Evolutionary conservation across 2,329 filamentous ascomycete species (phyloP).

Genomic region (Xylariaceae sp.): DNA sequence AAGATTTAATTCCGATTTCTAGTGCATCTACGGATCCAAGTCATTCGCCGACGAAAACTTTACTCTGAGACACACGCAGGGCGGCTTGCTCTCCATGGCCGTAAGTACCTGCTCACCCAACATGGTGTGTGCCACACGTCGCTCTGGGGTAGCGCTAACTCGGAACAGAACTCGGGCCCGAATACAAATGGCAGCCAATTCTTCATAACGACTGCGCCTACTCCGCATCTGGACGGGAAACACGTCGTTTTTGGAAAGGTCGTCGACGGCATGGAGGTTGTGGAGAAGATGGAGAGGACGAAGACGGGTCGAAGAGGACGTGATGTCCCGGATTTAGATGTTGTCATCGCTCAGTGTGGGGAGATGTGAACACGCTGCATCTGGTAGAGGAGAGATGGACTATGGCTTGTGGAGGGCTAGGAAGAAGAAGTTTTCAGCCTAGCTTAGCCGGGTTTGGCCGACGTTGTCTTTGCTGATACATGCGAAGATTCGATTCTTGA

Average conservation of each 20-base stretch:
- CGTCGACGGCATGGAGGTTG: constrained; percentile 86
- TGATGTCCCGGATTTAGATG: constrained; percentile 85
- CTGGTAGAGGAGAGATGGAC: background rate
- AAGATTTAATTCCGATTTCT: constrained; percentile 5
- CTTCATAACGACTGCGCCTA: constrained; percentile 91
- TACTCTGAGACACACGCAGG: constrained; percentile 74
- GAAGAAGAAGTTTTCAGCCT: background rate
- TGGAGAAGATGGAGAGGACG: constrained; percentile 90
- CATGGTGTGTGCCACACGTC: background rate
- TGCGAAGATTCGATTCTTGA: background rate
- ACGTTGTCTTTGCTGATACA: background rate
- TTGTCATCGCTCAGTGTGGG: constrained; percentile 85
- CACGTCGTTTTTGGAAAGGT: constrained; percentile 97
- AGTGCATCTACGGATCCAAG: constrained; percentile 83
- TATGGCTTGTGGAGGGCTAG: background rate
- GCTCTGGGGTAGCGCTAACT: background rate
- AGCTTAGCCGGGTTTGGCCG: background rate
- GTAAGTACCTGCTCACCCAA: constrained; percentile 58
- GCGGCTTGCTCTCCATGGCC: constrained; percentile 91
- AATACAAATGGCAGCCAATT: constrained; percentile 97
- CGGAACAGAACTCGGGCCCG: constrained; percentile 78
- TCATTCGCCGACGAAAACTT: constrained; percentile 94
- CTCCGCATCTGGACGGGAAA: constrained; percentile 88
- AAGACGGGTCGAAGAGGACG: constrained; percentile 76
- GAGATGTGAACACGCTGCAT: constrained; percentile 73